Conservation (phyloP, 345 rosid genomes). For the Brassica nigra region DNA sequence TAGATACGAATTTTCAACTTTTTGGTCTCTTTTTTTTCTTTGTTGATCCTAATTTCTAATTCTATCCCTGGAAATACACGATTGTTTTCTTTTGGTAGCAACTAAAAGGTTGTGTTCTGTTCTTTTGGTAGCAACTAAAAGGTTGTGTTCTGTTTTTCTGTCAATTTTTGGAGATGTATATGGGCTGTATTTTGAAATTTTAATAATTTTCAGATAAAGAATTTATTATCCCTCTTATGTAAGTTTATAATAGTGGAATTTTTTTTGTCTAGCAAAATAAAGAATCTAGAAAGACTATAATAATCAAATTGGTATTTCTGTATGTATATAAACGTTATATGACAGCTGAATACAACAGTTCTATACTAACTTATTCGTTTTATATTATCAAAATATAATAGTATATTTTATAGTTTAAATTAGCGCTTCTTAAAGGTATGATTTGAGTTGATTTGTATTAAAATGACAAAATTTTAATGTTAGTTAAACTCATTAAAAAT, state of each 20-base stretch:
- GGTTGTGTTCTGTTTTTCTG: background rate
- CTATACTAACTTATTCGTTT: background rate
- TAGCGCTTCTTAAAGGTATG: background rate
- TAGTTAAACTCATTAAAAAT: too few relatives aligned
- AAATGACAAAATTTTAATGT: too few relatives aligned
- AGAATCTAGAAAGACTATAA: background rate
- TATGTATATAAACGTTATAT: background rate
- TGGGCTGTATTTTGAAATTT: background rate
- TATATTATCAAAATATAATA: background rate
- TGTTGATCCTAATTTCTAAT: constrained; percentile 10
- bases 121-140: background rate
- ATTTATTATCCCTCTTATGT: too few relatives aligned
- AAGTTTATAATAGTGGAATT: background rate
- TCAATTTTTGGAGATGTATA: background rate
- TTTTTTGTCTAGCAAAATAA: background rate
- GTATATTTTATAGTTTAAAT: background rate
- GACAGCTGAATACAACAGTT: background rate
- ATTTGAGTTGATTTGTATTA: too few relatives aligned
- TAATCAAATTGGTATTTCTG: background rate
- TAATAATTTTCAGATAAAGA: background rate
- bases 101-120: background rate
- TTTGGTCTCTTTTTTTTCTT: background rate
- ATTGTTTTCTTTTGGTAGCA: constrained; percentile 4
- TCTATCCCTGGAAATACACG: constrained; percentile 10
- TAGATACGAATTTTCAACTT: background rate